phyloP scores from a whole-genome alignment of 495 filamentous ascomycete species.

The Neurospora hispaniola region DNA sequence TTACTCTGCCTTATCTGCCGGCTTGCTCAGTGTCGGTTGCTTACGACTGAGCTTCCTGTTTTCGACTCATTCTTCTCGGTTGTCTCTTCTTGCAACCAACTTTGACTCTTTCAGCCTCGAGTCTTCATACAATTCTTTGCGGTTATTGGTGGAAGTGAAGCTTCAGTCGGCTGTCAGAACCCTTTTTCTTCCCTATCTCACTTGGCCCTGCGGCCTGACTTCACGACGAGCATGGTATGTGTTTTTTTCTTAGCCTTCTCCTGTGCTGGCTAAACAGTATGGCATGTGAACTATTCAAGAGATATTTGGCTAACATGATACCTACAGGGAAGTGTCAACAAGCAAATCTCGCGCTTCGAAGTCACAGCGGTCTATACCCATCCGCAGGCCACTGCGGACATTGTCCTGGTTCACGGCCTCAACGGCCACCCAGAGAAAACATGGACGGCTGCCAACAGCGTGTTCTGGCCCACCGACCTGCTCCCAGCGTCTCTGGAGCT shows the following conservation, averaged over 20 bases:
- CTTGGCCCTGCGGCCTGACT: not conserved
- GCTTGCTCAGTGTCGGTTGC: not conserved
- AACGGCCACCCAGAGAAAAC: slow-evolving; percentile 68
- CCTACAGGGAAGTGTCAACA: slow-evolving; percentile 36
- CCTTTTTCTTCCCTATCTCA: not conserved
- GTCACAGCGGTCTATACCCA: slow-evolving; percentile 57
- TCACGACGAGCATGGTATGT: not conserved
- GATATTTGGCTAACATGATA: slow-evolving; percentile 1
- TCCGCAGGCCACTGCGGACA: slow-evolving; percentile 49
- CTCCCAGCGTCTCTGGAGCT: slow-evolving; percentile 55
- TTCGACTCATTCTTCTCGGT: not conserved
- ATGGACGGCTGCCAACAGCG: slow-evolving; percentile 57
- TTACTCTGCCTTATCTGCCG: not conserved
- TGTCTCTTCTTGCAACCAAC: not conserved
- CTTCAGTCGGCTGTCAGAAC: not conserved
- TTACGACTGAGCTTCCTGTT: not conserved
- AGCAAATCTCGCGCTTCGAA: slow-evolving; percentile 55
- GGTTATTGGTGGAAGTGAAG: not conserved
- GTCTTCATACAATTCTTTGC: not conserved
- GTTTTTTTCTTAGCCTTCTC: not conserved
- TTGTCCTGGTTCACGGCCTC: slow-evolving; percentile 74
- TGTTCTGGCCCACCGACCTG: slow-evolving; percentile 70
- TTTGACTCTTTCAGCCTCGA: not conserved
- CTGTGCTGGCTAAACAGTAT: not conserved
- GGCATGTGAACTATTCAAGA: not conserved